phyloP scores from a whole-genome alignment of 2,329 filamentous ascomycete species.

The Diaporthe batatas region DNA sequence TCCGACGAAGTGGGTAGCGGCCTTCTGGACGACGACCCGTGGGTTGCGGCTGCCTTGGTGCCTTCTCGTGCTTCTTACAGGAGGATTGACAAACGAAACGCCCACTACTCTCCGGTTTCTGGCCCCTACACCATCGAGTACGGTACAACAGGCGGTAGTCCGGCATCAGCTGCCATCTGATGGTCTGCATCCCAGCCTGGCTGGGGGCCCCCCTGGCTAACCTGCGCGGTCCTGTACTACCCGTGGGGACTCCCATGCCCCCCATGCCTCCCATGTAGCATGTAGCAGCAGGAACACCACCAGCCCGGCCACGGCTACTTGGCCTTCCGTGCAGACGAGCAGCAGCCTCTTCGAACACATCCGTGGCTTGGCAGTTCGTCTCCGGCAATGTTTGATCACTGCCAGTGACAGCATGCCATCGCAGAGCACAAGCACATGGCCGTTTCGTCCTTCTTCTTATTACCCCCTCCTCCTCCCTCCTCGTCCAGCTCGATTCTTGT shows the following conservation, averaged over 20 bases:
- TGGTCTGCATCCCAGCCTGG: slow-evolving; percentile 11
- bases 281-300: slow-evolving; percentile 26
- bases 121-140: slow-evolving; percentile 15
- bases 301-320: slow-evolving; percentile 39
- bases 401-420: background rate
- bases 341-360: slow-evolving; percentile 26
- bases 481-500: slow-evolving; percentile 35
- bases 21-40: slow-evolving; percentile 8
- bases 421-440: slow-evolving; percentile 31
- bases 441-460: slow-evolving; percentile 41
- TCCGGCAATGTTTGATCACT: slow-evolving; percentile 33
- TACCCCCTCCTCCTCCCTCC: slow-evolving; percentile 36
- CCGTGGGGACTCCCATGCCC: slow-evolving; percentile 9
- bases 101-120: slow-evolving; percentile 23
- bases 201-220: slow-evolving; percentile 24
- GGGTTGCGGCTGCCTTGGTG: slow-evolving; percentile 25
- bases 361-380: slow-evolving; percentile 38
- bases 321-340: slow-evolving; percentile 38
- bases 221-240: slow-evolving; percentile 11
- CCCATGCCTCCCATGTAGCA: slow-evolving; percentile 27
- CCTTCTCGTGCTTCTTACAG: slow-evolving; percentile 1
- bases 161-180: slow-evolving; percentile 36
- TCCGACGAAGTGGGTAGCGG: slow-evolving; percentile 20
- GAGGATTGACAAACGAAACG: slow-evolving; percentile 34
- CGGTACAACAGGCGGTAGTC: background rate